Percentiles rank a stretch among this genome's conserved stretches.
These are phyloP conservation scores for Sonneratia alba DNA, from an alignment of 345 rosid species.

Conservation along the genomic window DNA sequence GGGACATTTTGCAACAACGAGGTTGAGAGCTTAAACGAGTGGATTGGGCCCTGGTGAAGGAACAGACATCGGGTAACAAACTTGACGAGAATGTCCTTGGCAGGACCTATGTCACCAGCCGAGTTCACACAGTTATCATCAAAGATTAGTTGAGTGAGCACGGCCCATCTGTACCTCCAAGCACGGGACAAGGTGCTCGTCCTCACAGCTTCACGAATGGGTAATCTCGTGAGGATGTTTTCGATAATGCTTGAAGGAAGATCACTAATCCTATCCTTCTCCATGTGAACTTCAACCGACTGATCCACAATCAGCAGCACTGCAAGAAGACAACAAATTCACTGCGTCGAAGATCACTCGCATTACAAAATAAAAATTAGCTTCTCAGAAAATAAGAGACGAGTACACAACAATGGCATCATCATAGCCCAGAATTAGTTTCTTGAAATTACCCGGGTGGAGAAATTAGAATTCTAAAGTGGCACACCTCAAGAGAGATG, in stretches of 20 bases:
- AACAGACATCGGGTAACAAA: conserved; percentile 59
- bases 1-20: conserved; percentile 50
- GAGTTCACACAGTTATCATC: conserved; percentile 46
- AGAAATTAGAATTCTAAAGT: not conserved
- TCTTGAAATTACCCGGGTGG: not conserved
- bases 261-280: conserved; percentile 55
- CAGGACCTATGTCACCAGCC: conserved; percentile 17
- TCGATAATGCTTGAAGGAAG: conserved; percentile 79
- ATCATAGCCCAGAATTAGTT: too few relatives aligned
- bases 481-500: not conserved
- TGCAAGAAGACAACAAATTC: too few relatives aligned
- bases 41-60: conserved; percentile 87
- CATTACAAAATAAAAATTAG: not conserved
- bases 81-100: conserved; percentile 43
- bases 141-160: conserved; percentile 57
- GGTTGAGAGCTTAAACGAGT: conserved; percentile 71
- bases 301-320: not conserved
- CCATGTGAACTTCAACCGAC: conserved; percentile 23
- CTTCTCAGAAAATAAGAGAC: too few relatives aligned
- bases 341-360: not conserved
- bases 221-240: conserved; percentile 53
- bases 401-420: too few relatives aligned
- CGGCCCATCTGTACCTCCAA: conserved; percentile 84
- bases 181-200: conserved; percentile 68
- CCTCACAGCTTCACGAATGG: conserved; percentile 61